phyloP scores from a whole-genome alignment of 345 rosid species.

The Diplotaxis tenuifolia region DNA sequence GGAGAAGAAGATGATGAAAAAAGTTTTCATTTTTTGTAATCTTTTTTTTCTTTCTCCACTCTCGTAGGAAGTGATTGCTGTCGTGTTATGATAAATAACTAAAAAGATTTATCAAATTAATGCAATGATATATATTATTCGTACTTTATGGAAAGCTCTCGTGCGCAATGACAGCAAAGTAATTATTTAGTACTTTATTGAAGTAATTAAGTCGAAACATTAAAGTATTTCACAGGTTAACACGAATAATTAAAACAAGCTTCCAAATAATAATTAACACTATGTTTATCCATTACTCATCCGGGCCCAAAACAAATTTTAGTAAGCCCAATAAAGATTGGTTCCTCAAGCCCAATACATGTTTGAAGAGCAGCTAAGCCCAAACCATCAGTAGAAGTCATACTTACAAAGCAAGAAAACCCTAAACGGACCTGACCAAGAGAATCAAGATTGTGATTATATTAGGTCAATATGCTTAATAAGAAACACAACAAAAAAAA shows the following conservation, averaged over 20 bases:
- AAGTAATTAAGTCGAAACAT: neutral
- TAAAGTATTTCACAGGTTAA: neutral
- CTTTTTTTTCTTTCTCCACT: neutral
- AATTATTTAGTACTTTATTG: neutral
- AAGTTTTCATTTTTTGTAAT: neutral
- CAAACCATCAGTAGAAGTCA: neutral
- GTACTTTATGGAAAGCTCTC: slow-evolving; percentile 14
- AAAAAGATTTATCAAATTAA: slow-evolving; percentile 14
- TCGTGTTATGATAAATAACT: slow-evolving; percentile 25
- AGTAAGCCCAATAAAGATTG: neutral
- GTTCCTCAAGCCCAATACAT: neutral
- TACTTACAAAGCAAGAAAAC: neutral
- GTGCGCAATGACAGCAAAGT: slow-evolving; percentile 1
- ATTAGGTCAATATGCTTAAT: neutral
- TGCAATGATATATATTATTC: neutral
- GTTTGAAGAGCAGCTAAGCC: neutral
- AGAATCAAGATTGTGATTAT: slow-evolving; percentile 7
- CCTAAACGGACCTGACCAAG: neutral
- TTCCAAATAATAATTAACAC: neutral
- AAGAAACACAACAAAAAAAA: slow-evolving; percentile 6
- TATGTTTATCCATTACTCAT: neutral
- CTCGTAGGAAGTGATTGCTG: slow-evolving; percentile 1
- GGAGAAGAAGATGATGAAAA: neutral
- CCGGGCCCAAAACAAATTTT: neutral
- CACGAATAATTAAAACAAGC: neutral